Evolutionary conservation across 306 rosid species (phyloP).

Genomic region (Lithocarpus polystachyus): DNA sequence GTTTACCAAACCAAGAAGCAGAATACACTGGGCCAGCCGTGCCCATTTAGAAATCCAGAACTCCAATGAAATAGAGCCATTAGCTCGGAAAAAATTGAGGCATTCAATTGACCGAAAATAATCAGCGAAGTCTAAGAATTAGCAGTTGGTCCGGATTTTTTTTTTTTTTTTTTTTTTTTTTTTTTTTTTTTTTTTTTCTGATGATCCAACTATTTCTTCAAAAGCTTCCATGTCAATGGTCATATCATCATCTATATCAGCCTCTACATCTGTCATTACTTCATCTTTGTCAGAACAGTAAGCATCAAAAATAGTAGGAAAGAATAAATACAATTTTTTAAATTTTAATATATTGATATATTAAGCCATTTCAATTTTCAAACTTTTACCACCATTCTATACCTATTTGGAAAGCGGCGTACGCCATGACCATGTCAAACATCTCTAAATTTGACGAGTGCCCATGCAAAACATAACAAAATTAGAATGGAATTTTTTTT

Average conservation of each 20-base stretch:
- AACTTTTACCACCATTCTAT: no score
- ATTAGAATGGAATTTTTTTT: no score
- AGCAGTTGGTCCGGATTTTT: slow-evolving; percentile 25
- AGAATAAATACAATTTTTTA: no score
- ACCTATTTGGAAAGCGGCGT: no score
- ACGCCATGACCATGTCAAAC: no score
- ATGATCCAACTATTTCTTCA: slow-evolving; percentile 49
- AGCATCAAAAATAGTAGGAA: not conserved
- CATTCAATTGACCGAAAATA: no score
- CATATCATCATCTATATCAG: slow-evolving; percentile 47
- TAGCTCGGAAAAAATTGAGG: slow-evolving; percentile 10
- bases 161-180: slow-evolving; percentile 23
- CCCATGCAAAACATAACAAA: no score
- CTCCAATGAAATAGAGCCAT: slow-evolving; percentile 10
- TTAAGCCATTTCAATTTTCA: no score
- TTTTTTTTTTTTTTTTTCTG: slow-evolving; percentile 36
- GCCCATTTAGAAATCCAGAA: not conserved
- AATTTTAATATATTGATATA: no score
- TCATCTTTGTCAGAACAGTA: slow-evolving; percentile 34
- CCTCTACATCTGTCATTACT: slow-evolving; percentile 48
- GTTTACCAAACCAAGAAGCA: no score
- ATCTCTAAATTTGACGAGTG: no score
- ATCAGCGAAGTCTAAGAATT: no score
- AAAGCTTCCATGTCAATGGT: slow-evolving; percentile 63
- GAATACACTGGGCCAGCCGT: not conserved